Evolutionary conservation across 2,329 filamentous ascomycete species (phyloP), one percentile per base, ranked within the genome.

Genomic region (Sporothrix mexicana): DNA sequence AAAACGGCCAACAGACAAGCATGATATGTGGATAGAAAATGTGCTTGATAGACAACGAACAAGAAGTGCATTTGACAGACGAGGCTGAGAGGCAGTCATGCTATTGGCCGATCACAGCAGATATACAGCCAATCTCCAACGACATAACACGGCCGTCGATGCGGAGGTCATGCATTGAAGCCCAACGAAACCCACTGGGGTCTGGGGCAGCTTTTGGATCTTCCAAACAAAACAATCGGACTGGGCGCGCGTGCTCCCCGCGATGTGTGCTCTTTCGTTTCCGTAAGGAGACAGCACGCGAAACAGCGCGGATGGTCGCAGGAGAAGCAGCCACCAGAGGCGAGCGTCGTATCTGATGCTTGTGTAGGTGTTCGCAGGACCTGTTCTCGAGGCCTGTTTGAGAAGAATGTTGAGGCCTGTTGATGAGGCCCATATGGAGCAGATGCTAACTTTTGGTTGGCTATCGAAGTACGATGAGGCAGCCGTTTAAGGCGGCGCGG

Each of bases 1-100:
- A 49, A 47, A 51, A 67, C 17, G 70, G 73, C 73, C 70, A 74
- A 74, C 73, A 59, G 57, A 53, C 69, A 57, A 55, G 10, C 66
- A 47, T 36, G 30, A 7, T 36, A 36, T 36, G 43, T 49, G 15
- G 20, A 49, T 23, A 23, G 12, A 13, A 25, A 61, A n/a, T n/a
- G 20, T n/a, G 41, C 20, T 41, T 10, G 1, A 23, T 45, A 15
- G 20, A 17, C 47, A 17, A n/a, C 47, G 7, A 45, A 70, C 13
- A 3, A 61, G 51, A 69, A 45, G 5, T 36, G 30, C 2, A 36
- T 23, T 23, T 55, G 67, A 49, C 17, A 12, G 64, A 36, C 64
- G 45, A 68, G 64, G 64, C 64, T 68, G 64, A 49, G 23, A 17
- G 20, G 45, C 49, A 43, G 49, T 15, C 30, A n/a, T 43, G 12